Evolutionary conservation across 306 rosid genomes (phyloP), one percentile per base, ranked within the genome.

Genomic region (Trifolium repens): DNA sequence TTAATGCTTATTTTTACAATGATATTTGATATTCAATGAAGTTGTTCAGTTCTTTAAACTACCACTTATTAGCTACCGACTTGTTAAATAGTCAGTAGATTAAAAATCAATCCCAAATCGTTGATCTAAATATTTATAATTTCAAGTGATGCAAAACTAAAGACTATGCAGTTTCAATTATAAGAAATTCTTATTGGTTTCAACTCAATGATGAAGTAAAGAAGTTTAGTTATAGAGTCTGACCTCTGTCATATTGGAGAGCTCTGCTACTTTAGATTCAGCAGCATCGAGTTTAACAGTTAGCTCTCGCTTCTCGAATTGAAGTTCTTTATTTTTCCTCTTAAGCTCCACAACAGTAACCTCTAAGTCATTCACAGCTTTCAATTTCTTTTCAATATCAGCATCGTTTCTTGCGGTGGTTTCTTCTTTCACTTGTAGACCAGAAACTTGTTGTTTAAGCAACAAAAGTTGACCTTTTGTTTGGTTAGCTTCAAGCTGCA

Each of bases 401-500:
- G 85, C 83, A 77, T 94, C 99, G 80, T 89, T 92, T 84, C 82
- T 87, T 15, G 85, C 80, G n/a, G 88, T 92, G 71, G 70, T 91
- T 67, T 86, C 96, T 80, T 92, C 99, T 83, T 88, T 92, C 27
- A 75, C 84, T 87, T 81, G 99, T 30, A 94, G 83, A 84, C 91
- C 80, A 8, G 87, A 85, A 73, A 94, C 99, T 87, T 89, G 96
- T 58, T 90, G 93, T 83, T 94, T 94, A 82, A 94, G 99, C 87
- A 90, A 87, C 89, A 90, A 81, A 60, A 94, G 77, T 77, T 89
- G 97, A 74, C 91, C 92, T 81, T 94, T 94, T 16, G 96, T 92
- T 82, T 90, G 96, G 86, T 86, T 89, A 53, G 96, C 92, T 57
- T 90, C 96, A 14, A 90, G 92, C 83, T 94, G 97, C 70, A 92